These are phyloP conservation scores for Cutaneotrichosporon sp. DNA, from an alignment of 1,284 basidiomycete species.

Conservation along the genomic window DNA sequence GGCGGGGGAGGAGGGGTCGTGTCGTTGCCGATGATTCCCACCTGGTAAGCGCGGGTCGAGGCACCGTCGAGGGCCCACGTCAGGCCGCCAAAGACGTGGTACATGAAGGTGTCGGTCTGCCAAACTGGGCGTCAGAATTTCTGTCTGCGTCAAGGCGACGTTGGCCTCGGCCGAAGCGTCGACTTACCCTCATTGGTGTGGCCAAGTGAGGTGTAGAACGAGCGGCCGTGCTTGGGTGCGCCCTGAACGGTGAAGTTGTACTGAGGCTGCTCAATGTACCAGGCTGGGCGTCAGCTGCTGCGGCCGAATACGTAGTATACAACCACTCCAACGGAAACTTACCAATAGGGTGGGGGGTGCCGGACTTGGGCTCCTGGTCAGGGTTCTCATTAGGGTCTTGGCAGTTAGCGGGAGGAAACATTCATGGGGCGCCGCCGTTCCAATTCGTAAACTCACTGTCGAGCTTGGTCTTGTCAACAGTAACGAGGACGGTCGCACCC, in stretches of 20 bases:
- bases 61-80: conserved; percentile 64
- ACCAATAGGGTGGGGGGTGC: conserved; percentile 51
- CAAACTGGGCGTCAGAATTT: conserved; percentile 32
- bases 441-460: conserved; percentile 53
- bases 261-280: conserved; percentile 65
- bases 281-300: conserved; percentile 58
- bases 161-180: not conserved
- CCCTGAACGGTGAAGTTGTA: conserved; percentile 13
- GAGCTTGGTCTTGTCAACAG: conserved; percentile 68
- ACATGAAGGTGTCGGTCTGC: conserved; percentile 63
- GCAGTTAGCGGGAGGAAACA: not conserved
- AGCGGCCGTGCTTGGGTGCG: conserved; percentile 62
- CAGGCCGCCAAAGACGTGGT: conserved; percentile 71
- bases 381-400: conserved; percentile 11
- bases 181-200: conserved; percentile 63
- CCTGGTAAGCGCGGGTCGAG: conserved; percentile 52
- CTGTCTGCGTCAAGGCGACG: not conserved
- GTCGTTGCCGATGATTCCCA: conserved; percentile 45
- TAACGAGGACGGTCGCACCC: conserved; percentile 66
- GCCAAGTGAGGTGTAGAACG: conserved; percentile 76
- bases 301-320: not conserved
- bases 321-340: conserved; percentile 7
- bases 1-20: conserved; percentile 20
- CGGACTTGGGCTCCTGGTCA: conserved; percentile 22
- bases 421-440: not conserved